Evolutionary conservation across 2,329 filamentous ascomycete genomes (phyloP).

Genomic region (Ceratocystis diversiconidia): DNA sequence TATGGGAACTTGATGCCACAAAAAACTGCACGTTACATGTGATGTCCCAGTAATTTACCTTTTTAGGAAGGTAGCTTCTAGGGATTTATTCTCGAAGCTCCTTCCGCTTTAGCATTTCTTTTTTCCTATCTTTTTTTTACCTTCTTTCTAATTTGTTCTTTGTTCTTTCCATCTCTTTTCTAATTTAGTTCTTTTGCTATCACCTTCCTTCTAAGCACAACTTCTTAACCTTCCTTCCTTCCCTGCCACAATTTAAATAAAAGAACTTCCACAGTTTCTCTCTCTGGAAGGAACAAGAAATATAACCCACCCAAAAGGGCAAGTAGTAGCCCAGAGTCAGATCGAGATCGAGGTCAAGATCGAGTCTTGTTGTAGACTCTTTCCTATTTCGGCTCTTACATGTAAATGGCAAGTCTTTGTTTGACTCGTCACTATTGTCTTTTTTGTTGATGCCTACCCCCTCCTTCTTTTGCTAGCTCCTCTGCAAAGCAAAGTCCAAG

Average conservation of each 20-base stretch:
- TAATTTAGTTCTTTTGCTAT: background rate
- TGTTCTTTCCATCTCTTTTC: background rate
- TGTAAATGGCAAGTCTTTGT: no score
- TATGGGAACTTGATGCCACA: background rate
- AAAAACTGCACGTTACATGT: slow-evolving; percentile 3
- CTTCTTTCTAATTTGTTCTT: background rate
- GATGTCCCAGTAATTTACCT: background rate
- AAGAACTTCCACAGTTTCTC: no score
- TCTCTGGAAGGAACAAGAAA: no score
- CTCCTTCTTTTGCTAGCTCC: no score
- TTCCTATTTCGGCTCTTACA: background rate
- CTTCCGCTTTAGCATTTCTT: background rate
- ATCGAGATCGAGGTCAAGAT: no score
- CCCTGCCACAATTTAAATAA: no score
- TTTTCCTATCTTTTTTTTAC: background rate
- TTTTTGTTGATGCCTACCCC: background rate
- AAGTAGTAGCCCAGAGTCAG: background rate
- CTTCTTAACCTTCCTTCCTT: no score
- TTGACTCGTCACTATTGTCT: background rate
- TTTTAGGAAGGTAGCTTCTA: slow-evolving; percentile 8
- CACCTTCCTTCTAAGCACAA: background rate
- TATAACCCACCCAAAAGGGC: no score
- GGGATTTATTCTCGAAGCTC: background rate
- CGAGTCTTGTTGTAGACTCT: background rate
- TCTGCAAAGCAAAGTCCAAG: no score